Base-by-base conservation (phyloP, 768 basidiomycete genomes). In the Saitozyma sp. region DNA sequence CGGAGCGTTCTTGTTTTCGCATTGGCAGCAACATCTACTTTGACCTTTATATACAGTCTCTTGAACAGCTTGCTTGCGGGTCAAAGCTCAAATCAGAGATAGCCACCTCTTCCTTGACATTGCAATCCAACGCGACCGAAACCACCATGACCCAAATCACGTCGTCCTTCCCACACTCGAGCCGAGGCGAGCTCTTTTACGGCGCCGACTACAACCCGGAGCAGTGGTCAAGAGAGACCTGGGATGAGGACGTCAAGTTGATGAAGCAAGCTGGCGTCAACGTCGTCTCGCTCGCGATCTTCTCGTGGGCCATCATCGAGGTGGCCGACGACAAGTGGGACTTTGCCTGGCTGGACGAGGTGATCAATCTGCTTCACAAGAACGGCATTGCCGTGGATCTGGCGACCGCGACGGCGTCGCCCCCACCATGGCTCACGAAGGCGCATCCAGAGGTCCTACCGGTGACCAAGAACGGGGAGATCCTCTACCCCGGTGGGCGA, bases 131-230 rank as follows among this genome's bases (percentile, higher is more conserved):
- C n/a, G n/a, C n/a, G n/a, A 2, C 29, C 29, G 29, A 29, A 29
- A 6, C 17, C 46, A 48, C 17, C 46, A 48, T 17, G 46, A 48
- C 17, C 14, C 46, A 14, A 14, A 17, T 17, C 17, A 48, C 46
- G 14, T 17, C 46, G 2, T 48, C 46, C 14, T 48, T 48, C 17
- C 46, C 46, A 14, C 14, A 48, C 14, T 48, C 46, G 14, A 14
- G 46, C 46, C 14, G 19, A 2, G 19, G 46, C 46, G 46, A 48
- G 46, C 54, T 65, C 14, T 54, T 54, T 2, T 65, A 53, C 29
- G 64, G 64, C 17, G 64, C 58, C 11, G 64, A 65, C 54, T 65
- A 65, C 51, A 65, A 65, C 42, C 64, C 64, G 6, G 64, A 65
- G 43, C 64, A 65, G 43, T 65, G 64, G 64, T 37, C 54, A 3